Base-by-base conservation (phyloP, 2,329 filamentous ascomycete species). In the Zymoseptoria ardabiliae region DNA sequence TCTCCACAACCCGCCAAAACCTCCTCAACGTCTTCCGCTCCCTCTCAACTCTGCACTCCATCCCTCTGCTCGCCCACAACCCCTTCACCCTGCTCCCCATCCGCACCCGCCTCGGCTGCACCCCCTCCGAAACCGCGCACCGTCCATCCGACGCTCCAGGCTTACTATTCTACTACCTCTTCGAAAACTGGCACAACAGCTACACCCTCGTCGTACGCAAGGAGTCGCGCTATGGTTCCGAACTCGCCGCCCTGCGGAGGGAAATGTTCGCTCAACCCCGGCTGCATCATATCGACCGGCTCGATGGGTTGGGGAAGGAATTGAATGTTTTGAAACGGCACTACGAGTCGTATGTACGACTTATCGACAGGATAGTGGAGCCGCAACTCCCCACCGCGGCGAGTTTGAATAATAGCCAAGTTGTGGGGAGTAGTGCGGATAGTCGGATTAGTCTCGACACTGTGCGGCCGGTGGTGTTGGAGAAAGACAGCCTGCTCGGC, bases 131-230 rank as follows among this genome's bases (percentile, higher is more conserved):
- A 63, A 76, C 75, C 1, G 76, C 73, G 0, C 77, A 80, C 61
- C 71, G 75, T 58, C 65, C 75, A 6, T 77, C 79, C 2, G 84
- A 86, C 65, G 79, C 80, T 1, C 80, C 84, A 0, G 84, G 83
- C 20, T 76, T 85, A 20, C 73, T 87, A 2, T 86, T 87, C 72
- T 87, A 86, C 69, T 87, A 86, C 66, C 73, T 87, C 0, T 87
- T 87, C 66, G 85, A 88, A 66, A 85, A 87, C 67, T 87, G 85
- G 76, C 78, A 79, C 41, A 82, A 83, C 3, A 83, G 82, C 0
- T 83, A 82, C 55, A 79, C 79, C 23, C 75, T 87, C 10, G 75
- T 87, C 11, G 80, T 78, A 9, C 66, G 79, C 66, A 67, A 71
- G 22, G 69, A 82, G 68, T 74, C 75, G 60, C 75, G 76, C 23